phyloP scores from a whole-genome alignment of 192 early-diverging fungal species.

The Rhizophagus clarus region DNA sequence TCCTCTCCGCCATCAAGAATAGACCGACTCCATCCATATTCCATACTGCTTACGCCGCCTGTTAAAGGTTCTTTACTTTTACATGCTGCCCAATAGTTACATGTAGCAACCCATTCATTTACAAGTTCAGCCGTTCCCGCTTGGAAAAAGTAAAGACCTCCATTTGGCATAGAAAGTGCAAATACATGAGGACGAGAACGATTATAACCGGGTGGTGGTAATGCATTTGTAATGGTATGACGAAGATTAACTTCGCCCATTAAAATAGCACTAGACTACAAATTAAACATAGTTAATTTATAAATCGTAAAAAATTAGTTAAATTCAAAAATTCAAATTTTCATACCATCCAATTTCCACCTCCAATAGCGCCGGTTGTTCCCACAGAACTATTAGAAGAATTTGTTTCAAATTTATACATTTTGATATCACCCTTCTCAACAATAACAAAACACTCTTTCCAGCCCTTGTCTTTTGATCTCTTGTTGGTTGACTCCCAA shows the following conservation, averaged over 20 bases:
- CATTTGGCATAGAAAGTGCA: constrained; percentile 78
- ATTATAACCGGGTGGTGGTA: constrained; percentile 87
- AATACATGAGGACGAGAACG: constrained; percentile 78
- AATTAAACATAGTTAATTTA: background rate
- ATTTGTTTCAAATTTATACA: constrained; percentile 72
- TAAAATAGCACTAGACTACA: constrained; percentile 40
- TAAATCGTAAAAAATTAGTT: background rate
- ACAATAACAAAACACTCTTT: constrained; percentile 75
- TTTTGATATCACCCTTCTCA: constrained; percentile 75
- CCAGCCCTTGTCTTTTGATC: constrained; percentile 87
- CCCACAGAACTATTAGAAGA: background rate
- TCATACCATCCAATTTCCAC: constrained; percentile 37
- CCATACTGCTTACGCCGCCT: constrained; percentile 87
- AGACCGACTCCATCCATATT: constrained; percentile 86
- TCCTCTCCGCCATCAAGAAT: constrained; percentile 34
- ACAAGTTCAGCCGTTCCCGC: constrained; percentile 66
- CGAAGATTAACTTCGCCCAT: constrained; percentile 60
- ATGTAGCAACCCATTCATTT: constrained; percentile 82
- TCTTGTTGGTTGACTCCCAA: constrained; percentile 72
- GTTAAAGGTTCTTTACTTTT: constrained; percentile 87
- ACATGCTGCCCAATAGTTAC: constrained; percentile 95
- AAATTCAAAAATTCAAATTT: background rate
- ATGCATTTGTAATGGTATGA: constrained; percentile 81
- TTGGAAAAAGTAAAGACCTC: constrained; percentile 93
- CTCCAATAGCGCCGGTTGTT: background rate